Conservation (phyloP, 2,329 filamentous ascomycete species). For the Daldinia sp. region DNA sequence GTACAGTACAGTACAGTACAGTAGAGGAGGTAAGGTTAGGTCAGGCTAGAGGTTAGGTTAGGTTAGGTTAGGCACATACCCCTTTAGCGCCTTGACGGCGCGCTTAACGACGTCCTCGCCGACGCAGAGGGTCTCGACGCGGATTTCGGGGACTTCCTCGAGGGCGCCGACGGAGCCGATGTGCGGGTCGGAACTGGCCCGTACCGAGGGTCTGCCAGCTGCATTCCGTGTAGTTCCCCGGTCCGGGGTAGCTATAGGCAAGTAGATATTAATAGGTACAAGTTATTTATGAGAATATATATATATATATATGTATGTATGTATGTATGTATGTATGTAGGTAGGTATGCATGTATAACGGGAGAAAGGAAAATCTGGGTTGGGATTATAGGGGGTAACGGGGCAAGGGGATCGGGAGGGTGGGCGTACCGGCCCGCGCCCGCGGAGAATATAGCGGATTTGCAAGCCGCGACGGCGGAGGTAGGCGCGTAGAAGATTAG, state of each 20-base stretch:
- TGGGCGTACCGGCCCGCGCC: constrained; percentile 61
- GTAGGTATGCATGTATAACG: too few relatives aligned
- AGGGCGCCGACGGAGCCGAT: constrained; percentile 69
- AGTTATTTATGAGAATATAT: too few relatives aligned
- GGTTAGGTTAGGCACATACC: too few relatives aligned
- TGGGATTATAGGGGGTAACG: too few relatives aligned
- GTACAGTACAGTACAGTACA: too few relatives aligned
- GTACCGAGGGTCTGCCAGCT: constrained; percentile 66
- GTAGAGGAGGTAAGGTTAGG: too few relatives aligned
- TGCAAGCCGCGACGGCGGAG: constrained; percentile 61
- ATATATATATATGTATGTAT: too few relatives aligned
- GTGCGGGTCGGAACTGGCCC: constrained; percentile 75
- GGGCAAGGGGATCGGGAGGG: too few relatives aligned
- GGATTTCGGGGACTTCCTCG: constrained; percentile 70
- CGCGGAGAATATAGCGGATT: constrained; percentile 67
- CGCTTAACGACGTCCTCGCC: constrained; percentile 67
- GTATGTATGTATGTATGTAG: too few relatives aligned
- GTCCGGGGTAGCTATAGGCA: constrained; percentile 54
- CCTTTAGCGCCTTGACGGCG: constrained; percentile 74
- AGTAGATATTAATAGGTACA: too few relatives aligned
- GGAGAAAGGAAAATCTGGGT: too few relatives aligned
- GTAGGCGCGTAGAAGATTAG: constrained; percentile 66
- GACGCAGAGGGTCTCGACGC: constrained; percentile 72
- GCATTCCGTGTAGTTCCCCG: constrained; percentile 67
- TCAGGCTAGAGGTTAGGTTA: too few relatives aligned